Evolutionary conservation across 179 eudicot genomes (phyloP).

Genomic region (Gypsophila paniculata): DNA sequence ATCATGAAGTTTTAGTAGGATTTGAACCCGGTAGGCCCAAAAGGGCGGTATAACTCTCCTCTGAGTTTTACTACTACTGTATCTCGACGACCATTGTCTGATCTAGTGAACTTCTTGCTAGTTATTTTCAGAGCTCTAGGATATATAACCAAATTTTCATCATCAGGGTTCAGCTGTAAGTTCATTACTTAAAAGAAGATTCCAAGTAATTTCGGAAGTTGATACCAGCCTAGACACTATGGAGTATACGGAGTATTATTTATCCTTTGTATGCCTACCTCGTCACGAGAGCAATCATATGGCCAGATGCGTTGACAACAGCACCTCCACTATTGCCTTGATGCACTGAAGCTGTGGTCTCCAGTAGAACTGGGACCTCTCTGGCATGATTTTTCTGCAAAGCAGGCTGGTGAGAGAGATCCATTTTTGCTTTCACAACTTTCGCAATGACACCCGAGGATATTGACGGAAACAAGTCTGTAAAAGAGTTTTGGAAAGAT

Average conservation of each 20-base stretch:
- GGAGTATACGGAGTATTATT: too few relatives aligned
- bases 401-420: constrained; percentile 22
- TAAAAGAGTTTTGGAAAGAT: constrained; percentile 22
- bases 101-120: too few relatives aligned
- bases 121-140: too few relatives aligned
- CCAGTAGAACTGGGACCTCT: constrained; percentile 73
- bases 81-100: too few relatives aligned
- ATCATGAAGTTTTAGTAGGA: too few relatives aligned
- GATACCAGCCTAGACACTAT: too few relatives aligned
- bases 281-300: constrained; percentile 89
- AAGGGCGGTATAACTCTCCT: too few relatives aligned
- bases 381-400: constrained; percentile 15
- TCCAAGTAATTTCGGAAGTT: not conserved
- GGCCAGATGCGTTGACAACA: constrained; percentile 67
- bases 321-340: constrained; percentile 99
- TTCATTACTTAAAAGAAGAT: not conserved
- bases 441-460: constrained; percentile 77
- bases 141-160: too few relatives aligned
- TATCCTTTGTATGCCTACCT: constrained; percentile 51
- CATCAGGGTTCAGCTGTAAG: not conserved
- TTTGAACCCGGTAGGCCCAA: too few relatives aligned
- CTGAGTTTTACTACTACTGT: too few relatives aligned
- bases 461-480: constrained; percentile 76
- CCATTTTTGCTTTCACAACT: constrained; percentile 58
- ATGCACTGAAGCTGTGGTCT: constrained; percentile 97